Conservation (phyloP, 257 asterid species). For the Nicotiana obtusifolia region DNA sequence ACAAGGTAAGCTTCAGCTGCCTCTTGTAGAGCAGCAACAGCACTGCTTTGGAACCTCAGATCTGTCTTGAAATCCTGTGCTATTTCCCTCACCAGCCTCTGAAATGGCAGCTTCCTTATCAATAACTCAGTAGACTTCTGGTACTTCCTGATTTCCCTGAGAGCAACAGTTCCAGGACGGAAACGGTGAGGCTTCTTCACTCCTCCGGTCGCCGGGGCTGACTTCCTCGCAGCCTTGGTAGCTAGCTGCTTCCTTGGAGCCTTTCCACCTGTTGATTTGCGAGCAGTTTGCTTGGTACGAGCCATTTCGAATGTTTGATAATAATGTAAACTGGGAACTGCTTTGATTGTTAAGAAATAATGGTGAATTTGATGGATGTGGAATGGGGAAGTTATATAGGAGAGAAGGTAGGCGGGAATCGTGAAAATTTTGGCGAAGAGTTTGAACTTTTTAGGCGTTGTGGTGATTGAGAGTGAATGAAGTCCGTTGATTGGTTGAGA, state of each 20-base stretch:
- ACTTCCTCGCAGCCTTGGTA: slow-evolving; percentile 71
- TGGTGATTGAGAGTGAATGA: not conserved
- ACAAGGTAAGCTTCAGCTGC: slow-evolving; percentile 68
- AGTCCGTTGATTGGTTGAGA: not conserved
- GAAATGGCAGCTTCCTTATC: slow-evolving; percentile 65
- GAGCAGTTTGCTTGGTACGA: slow-evolving; percentile 68
- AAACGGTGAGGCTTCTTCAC: slow-evolving; percentile 77
- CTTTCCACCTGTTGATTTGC: slow-evolving; percentile 77
- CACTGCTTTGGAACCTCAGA: slow-evolving; percentile 72
- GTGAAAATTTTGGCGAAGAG: slow-evolving; percentile 7
- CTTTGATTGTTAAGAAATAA: no score
- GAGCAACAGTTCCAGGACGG: slow-evolving; percentile 72
- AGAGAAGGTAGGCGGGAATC: slow-evolving; percentile 19
- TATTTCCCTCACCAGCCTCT: slow-evolving; percentile 62
- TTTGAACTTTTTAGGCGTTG: slow-evolving; percentile 7
- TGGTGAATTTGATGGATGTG: not conserved
- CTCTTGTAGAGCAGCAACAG: slow-evolving; percentile 70
- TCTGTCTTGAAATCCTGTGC: slow-evolving; percentile 82
- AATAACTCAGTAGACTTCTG: slow-evolving; percentile 64
- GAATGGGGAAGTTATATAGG: slow-evolving; percentile 11
- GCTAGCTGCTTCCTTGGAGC: slow-evolving; percentile 79
- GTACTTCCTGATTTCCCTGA: slow-evolving; percentile 68
- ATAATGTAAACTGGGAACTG: no score
- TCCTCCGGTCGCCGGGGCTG: slow-evolving; percentile 79
- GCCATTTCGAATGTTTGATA: slow-evolving; percentile 27